phyloP scores from a whole-genome alignment of 78 protist species.

The Chrysochromulina parva region DNA sequence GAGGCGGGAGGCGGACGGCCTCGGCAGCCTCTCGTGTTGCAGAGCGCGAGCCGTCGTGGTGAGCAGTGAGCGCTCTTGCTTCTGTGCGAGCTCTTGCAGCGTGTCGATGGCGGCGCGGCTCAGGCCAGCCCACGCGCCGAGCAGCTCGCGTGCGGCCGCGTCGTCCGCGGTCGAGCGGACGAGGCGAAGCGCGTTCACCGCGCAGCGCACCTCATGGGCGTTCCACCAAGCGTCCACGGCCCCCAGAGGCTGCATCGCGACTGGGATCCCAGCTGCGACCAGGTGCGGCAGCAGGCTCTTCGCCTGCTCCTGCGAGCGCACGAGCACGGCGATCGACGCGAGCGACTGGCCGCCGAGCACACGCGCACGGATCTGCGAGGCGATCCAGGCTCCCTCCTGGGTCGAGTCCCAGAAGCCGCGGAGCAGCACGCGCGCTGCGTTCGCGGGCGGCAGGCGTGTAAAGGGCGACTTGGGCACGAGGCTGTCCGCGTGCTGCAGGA shows the following conservation, averaged over 20 bases:
- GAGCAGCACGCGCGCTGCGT: not conserved
- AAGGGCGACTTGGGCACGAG: not conserved
- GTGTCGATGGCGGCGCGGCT: not conserved
- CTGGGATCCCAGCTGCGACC: not conserved
- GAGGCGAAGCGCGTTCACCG: not conserved
- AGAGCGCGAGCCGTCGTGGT: no score
- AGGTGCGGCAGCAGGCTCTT: not conserved
- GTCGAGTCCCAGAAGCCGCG: not conserved
- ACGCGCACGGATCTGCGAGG: not conserved
- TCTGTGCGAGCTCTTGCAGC: not conserved
- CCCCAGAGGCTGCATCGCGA: not conserved
- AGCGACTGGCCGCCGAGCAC: not conserved
- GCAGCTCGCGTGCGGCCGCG: not conserved
- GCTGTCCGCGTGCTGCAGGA: not conserved
- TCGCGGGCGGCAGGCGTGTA: not conserved
- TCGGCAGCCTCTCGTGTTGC: no score
- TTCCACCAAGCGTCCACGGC: not conserved
- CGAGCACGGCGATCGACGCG: not conserved
- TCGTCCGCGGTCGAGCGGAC: not conserved
- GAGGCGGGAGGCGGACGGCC: no score
- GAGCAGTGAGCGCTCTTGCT: not conserved
- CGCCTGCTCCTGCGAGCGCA: not conserved
- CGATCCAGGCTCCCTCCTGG: not conserved
- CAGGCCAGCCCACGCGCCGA: not conserved
- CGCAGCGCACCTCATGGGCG: not conserved